These are phyloP conservation scores for Nakaseomyces bracarensis DNA, from an alignment of 1,139 yeast genomes.

Conservation along the genomic window DNA sequence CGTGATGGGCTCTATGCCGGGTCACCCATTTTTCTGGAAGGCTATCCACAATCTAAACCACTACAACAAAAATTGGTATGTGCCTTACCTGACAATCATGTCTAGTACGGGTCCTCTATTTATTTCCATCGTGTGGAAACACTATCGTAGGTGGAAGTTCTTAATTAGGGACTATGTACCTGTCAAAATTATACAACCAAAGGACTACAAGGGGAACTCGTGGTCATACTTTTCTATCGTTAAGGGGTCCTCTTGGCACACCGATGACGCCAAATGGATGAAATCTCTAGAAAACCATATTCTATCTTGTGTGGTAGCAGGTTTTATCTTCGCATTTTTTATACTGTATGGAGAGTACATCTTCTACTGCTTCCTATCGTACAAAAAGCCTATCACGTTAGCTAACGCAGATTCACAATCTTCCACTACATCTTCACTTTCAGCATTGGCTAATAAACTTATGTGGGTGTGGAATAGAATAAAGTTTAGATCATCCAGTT, in stretches of 20 bases:
- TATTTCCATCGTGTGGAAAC: slow-evolving; percentile 79
- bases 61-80: slow-evolving; percentile 65
- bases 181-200: slow-evolving; percentile 63
- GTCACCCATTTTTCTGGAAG: slow-evolving; percentile 76
- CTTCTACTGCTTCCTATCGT: slow-evolving; percentile 40
- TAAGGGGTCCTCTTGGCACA: slow-evolving; percentile 83
- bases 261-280: slow-evolving; percentile 72
- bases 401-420: slow-evolving; percentile 2
- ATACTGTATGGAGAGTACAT: slow-evolving; percentile 57
- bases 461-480: slow-evolving; percentile 6
- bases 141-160: slow-evolving; percentile 71
- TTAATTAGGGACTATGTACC: slow-evolving; percentile 44
- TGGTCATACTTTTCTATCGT: slow-evolving; percentile 63
- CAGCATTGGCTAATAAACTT: background rate
- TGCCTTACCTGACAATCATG: slow-evolving; percentile 89
- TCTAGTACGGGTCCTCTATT: slow-evolving; percentile 88
- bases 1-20: slow-evolving; percentile 83
- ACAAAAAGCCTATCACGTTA: slow-evolving; percentile 6
- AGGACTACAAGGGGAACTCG: slow-evolving; percentile 52
- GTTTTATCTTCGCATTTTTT: slow-evolving; percentile 50
- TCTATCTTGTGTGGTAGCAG: slow-evolving; percentile 57
- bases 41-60: slow-evolving; percentile 54
- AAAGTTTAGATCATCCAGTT: slow-evolving; percentile 4
- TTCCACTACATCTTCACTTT: background rate
- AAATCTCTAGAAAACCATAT: slow-evolving; percentile 65